Conservation (phyloP, 768 basidiomycete genomes). For the Leccinum obscurum region DNA sequence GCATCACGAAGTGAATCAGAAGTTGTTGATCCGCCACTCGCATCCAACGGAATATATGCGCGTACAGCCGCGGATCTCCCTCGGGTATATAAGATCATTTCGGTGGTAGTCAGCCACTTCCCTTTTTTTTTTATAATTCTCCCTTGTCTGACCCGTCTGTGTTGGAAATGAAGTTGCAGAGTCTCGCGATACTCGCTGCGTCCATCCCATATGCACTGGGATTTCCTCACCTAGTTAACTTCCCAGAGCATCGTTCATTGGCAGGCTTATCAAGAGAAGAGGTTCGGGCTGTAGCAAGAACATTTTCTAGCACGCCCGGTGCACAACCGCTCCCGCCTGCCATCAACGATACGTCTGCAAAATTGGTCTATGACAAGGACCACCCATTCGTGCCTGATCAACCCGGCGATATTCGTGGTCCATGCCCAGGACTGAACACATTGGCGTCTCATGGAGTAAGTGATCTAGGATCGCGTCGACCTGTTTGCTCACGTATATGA, state of each 20-base stretch:
- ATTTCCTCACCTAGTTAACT: slow-evolving; percentile 16
- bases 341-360: slow-evolving; percentile 26
- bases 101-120: no score
- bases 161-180: slow-evolving; percentile 11
- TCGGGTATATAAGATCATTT: slow-evolving; percentile 5
- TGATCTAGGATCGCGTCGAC: neutral
- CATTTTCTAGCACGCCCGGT: slow-evolving; percentile 22
- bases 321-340: slow-evolving; percentile 24
- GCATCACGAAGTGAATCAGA: neutral
- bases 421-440: slow-evolving; percentile 28
- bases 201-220: slow-evolving; percentile 12
- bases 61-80: neutral
- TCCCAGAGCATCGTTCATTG: slow-evolving; percentile 24
- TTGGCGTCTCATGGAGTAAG: slow-evolving; percentile 28
- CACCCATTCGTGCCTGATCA: slow-evolving; percentile 17
- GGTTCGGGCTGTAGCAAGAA: slow-evolving; percentile 13
- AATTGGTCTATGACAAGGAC: slow-evolving; percentile 18
- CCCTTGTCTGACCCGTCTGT: neutral
- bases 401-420: slow-evolving; percentile 28
- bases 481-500: neutral
- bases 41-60: neutral
- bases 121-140: no score
- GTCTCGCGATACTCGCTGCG: neutral
- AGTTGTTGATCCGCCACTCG: neutral
- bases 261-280: slow-evolving; percentile 19